Evolutionary conservation across 208 protist species (phyloP).

Genomic region (Crithidia thermophila): DNA sequence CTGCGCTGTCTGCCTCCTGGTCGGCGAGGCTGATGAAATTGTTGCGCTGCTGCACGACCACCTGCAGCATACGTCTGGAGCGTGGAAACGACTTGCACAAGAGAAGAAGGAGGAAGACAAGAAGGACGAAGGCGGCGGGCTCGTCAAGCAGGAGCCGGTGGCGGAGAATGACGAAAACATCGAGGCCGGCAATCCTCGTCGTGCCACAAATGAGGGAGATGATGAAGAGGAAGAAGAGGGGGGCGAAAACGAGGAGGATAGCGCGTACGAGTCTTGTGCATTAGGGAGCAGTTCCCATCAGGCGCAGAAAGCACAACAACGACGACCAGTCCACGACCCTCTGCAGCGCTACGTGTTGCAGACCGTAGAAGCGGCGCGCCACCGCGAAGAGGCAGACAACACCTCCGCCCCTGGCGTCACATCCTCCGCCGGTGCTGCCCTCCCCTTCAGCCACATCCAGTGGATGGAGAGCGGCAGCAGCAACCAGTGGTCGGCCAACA

Average conservation of each 20-base stretch:
- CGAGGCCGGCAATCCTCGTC: not conserved
- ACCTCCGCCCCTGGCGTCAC: not conserved
- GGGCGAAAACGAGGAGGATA: too few species aligned
- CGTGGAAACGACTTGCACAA: conserved; percentile 22
- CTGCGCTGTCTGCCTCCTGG: conserved; percentile 58
- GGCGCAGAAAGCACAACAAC: too few species aligned
- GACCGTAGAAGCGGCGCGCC: conserved; percentile 28
- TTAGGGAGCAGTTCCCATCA: too few species aligned
- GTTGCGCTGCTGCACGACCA: conserved; percentile 40
- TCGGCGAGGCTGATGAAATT: conserved; percentile 83
- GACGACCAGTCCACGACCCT: conserved; percentile 3
- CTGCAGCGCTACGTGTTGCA: conserved; percentile 23
- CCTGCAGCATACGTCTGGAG: conserved; percentile 13
- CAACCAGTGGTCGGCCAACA: conserved; percentile 61
- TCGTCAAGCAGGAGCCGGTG: not conserved
- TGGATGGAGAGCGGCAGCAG: conserved; percentile 25
- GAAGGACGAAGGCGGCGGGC: conserved; percentile 3
- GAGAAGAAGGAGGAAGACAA: conserved; percentile 1
- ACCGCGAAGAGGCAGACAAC: not conserved
- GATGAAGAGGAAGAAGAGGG: conserved; percentile 6
- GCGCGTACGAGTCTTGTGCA: too few species aligned
- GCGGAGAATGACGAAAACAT: not conserved
- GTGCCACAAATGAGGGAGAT: not conserved
- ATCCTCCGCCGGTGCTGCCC: conserved; percentile 16
- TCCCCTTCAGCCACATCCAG: conserved; percentile 31